Evolutionary conservation across 2,329 filamentous ascomycete genomes (phyloP), one percentile per base, ranked within the genome.

Genomic region (Bipolaris zeicola): DNA sequence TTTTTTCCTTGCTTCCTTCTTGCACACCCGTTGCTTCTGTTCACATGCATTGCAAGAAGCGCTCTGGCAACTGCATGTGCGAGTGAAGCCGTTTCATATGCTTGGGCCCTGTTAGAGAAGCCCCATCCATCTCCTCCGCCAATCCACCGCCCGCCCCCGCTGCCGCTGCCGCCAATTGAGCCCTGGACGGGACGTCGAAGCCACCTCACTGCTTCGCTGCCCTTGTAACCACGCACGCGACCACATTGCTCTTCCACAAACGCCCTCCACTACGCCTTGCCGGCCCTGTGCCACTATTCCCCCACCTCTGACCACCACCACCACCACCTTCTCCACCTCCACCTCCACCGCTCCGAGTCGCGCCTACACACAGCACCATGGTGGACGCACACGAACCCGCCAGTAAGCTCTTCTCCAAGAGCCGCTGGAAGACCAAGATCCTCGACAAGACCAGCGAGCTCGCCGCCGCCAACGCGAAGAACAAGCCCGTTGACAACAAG

Each of bases 401-500:
- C 44, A 68, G 60, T 57, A 76, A 73, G 72, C 76, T 78, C 61
- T 73, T 74, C 65, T 70, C 69, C 65, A 76, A 76, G 67, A 69
- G 64, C 62, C 77, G 77, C 67, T 84, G 82, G 82, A 78, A 77
- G 61, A 79, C 78, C 54, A 84, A 83, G 69, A 71, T 83, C 49
- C 81, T 82, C 63, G 57, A 57, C 14, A 59, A 59, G 57, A 57
- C 53, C 41, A 74, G 75, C 52, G 72, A 80, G 39, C 75, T 81
- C 37, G 50, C 61, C 18, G 34, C 67, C 60, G 71, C 67, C 50
- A 63, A 70, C 42, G 57, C 57, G 50, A 71, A 68, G 62, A 55
- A 58, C 41, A 69, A 66, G 63, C 57, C 64, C 43, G 56, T 60
- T 61, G 50, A 47, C 62, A 50, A 43, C 46, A 47, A 37, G 66